Conservation (phyloP, 257 asterid species). For the Leptodermis oblonga region DNA sequence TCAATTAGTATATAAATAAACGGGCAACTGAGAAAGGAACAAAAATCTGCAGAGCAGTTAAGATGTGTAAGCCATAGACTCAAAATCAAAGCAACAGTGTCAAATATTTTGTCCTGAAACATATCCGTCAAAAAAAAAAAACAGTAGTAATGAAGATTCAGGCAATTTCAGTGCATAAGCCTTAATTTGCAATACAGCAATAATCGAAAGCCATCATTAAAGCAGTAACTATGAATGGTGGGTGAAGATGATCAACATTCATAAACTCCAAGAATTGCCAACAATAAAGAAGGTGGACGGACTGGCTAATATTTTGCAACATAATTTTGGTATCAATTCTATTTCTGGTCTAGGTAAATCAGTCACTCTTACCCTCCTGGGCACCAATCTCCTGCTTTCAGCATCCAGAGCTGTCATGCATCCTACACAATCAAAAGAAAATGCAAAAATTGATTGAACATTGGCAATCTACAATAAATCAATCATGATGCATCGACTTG, state of each 20-base stretch:
- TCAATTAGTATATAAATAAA: no score
- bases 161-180: not conserved
- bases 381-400: slow-evolving; percentile 83
- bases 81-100: not conserved
- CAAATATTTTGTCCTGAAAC: not conserved
- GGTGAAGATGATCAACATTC: not conserved
- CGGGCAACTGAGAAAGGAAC: not conserved
- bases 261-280: not conserved
- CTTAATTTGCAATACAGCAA: not conserved
- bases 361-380: slow-evolving; percentile 94
- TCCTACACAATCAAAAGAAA: slow-evolving; percentile 40
- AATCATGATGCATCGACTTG: not conserved
- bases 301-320: slow-evolving; percentile 1
- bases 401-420: slow-evolving; percentile 99
- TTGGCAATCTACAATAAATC: not conserved
- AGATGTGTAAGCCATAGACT: not conserved
- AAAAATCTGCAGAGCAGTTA: not conserved
- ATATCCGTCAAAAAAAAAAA: not conserved
- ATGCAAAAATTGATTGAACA: not conserved
- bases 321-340: slow-evolving; percentile 18
- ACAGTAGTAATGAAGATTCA: not conserved
- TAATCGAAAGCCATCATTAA: not conserved
- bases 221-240: not conserved
- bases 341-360: slow-evolving; percentile 26
- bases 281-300: no score